phyloP scores from a whole-genome alignment of 208 protist genomes.

The Acanthamoeba triangularis region DNA sequence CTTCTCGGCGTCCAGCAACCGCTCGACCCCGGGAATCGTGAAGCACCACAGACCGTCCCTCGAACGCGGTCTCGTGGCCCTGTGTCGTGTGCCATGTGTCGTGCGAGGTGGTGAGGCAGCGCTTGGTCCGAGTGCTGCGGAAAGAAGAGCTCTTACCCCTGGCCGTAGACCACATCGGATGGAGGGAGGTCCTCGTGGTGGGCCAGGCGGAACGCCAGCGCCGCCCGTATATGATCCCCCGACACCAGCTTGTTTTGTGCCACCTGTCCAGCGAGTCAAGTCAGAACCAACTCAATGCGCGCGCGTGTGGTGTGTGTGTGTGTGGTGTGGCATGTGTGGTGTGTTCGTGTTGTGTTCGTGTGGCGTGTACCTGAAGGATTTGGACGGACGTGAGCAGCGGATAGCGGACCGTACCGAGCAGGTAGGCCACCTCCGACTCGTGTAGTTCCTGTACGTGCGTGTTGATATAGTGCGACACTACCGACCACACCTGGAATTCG shows the following conservation, averaged over 20 bases:
- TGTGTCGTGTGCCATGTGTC: too few relatives aligned
- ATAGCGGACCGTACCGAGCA: neutral
- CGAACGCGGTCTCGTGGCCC: neutral
- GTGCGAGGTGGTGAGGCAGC: neutral
- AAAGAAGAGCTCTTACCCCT: neutral
- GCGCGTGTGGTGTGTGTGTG: too few relatives aligned
- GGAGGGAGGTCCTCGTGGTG: neutral
- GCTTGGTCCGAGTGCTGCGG: neutral
- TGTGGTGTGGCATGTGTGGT: too few relatives aligned
- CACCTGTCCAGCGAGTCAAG: neutral
- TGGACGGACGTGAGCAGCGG: neutral
- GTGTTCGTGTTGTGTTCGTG: too few relatives aligned
- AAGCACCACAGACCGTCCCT: constrained; percentile 33
- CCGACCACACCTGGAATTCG: neutral
- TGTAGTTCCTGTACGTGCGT: neutral
- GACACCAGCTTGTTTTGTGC: neutral
- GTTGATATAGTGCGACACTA: neutral
- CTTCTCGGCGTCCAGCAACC: neutral
- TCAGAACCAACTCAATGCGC: too few relatives aligned
- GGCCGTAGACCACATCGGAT: neutral
- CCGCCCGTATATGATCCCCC: neutral
- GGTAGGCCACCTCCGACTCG: neutral
- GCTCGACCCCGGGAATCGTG: neutral
- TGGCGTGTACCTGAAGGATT: constrained; percentile 6
- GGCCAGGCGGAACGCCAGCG: neutral